Conservation (phyloP, 164 flowering plant genomes). For the Aristolochia contorta region DNA sequence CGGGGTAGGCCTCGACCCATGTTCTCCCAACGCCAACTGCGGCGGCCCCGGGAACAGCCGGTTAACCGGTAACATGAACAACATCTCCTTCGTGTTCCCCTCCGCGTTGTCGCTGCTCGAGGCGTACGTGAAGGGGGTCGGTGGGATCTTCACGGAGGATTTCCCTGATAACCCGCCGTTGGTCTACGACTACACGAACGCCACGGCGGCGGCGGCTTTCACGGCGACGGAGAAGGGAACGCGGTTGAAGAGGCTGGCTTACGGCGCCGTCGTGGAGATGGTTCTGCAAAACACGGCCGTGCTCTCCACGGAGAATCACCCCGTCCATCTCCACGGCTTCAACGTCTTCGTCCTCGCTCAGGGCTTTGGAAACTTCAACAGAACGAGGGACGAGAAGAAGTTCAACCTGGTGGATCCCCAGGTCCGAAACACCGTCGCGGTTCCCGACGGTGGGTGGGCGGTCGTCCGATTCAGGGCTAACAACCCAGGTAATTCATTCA, state of each 20-base stretch:
- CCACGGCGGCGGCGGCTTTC: slow-evolving; percentile 9
- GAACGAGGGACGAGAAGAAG: slow-evolving; percentile 17
- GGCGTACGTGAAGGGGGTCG: slow-evolving; percentile 26
- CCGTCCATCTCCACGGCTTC: slow-evolving; percentile 63
- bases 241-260: slow-evolving; percentile 40
- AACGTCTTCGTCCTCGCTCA: slow-evolving; percentile 65
- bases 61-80: slow-evolving; percentile 61
- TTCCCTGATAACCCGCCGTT: slow-evolving; percentile 50
- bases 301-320: slow-evolving; percentile 47
- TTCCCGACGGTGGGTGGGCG: slow-evolving; percentile 85
- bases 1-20: slow-evolving; percentile 35
- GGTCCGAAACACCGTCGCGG: slow-evolving; percentile 63
- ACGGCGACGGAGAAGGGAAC: slow-evolving; percentile 27
- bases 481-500: slow-evolving; percentile 47
- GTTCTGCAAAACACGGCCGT: slow-evolving; percentile 70
- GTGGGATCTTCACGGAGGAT: slow-evolving; percentile 44
- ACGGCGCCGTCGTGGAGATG: slow-evolving; percentile 52
- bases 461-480: slow-evolving; percentile 64
- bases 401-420: slow-evolving; percentile 60
- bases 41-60: slow-evolving; percentile 19
- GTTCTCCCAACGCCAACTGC: slow-evolving; percentile 31
- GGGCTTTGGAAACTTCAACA: slow-evolving; percentile 68
- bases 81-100: slow-evolving; percentile 42
- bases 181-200: slow-evolving; percentile 47
- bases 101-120: slow-evolving; percentile 34